A percentile compares a stretch with the other conserved stretches of the same genome.
phyloP scores from a whole-genome alignment of 2,329 filamentous ascomycete species.

The Aureobasidium sp. region DNA sequence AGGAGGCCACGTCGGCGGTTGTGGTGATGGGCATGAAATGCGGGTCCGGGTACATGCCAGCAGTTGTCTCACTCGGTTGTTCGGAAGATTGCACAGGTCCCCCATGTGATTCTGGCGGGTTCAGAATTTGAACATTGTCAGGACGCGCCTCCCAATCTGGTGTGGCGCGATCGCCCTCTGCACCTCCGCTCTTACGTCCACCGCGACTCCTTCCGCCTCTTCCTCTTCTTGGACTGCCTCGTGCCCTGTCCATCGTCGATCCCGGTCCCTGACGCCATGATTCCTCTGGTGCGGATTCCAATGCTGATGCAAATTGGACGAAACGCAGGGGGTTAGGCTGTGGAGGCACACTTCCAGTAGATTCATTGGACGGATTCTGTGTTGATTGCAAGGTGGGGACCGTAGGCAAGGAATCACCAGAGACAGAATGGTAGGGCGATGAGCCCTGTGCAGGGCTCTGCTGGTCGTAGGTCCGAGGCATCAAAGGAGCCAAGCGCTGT shows the following conservation, averaged over 20 bases:
- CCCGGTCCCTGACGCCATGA: slow-evolving; percentile 19
- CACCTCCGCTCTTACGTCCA: slow-evolving; percentile 26
- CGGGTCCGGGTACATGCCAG: slow-evolving; percentile 28
- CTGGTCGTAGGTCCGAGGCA: slow-evolving; percentile 28
- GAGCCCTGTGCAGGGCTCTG: slow-evolving; percentile 7
- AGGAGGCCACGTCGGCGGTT: slow-evolving; percentile 2
- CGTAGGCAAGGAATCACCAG: slow-evolving; percentile 6
- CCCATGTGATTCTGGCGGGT: slow-evolving; percentile 17
- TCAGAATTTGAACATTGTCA: not conserved
- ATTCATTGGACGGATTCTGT: slow-evolving; percentile 26
- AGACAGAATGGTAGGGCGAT: not conserved
- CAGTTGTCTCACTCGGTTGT: not conserved
- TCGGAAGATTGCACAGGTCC: slow-evolving; percentile 21
- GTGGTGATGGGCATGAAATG: slow-evolving; percentile 18
- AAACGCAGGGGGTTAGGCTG: slow-evolving; percentile 25
- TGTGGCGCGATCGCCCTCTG: slow-evolving; percentile 24
- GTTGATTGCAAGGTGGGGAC: slow-evolving; percentile 16
- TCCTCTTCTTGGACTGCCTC: slow-evolving; percentile 20
- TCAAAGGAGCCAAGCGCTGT: slow-evolving; percentile 33
- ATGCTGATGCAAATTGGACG: slow-evolving; percentile 23
- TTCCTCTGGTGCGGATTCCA: slow-evolving; percentile 22
- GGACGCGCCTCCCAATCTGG: slow-evolving; percentile 32
- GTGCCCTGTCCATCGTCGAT: slow-evolving; percentile 11
- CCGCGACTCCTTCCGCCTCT: slow-evolving; percentile 33
- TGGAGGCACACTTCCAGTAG: slow-evolving; percentile 19